phyloP scores from a whole-genome alignment of 78 protist species.

The Pigoraptor vietnamica region DNA sequence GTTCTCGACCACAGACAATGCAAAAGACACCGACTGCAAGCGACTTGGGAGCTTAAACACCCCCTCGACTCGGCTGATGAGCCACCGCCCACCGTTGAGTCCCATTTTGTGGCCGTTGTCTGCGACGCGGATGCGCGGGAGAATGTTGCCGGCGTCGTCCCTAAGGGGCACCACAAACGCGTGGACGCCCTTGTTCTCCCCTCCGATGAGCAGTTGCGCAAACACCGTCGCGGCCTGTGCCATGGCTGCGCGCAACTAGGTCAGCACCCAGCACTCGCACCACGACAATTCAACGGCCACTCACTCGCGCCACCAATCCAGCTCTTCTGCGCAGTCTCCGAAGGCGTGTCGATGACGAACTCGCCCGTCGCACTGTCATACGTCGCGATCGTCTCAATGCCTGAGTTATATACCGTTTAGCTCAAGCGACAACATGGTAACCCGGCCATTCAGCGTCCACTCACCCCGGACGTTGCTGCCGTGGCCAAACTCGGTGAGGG shows the following conservation, averaged over 20 bases:
- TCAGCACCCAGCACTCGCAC: neutral
- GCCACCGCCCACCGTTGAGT: neutral
- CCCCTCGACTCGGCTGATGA: neutral
- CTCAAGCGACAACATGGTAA: no score
- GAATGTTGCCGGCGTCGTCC: constrained; percentile 11
- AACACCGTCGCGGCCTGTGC: constrained; percentile 41
- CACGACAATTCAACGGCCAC: neutral
- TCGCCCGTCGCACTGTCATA: constrained; percentile 37
- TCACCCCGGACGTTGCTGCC: constrained; percentile 8
- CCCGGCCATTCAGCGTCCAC: no score
- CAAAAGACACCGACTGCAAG: neutral
- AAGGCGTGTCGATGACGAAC: constrained; percentile 61
- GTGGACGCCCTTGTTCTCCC: constrained; percentile 36
- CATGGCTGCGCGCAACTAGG: neutral
- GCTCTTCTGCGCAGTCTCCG: constrained; percentile 53
- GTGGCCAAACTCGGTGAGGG: constrained; percentile 49
- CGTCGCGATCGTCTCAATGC: constrained; percentile 33
- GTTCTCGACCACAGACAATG: neutral
- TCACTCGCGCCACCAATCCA: constrained; percentile 39
- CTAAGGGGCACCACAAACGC: constrained; percentile 51
- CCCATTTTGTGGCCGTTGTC: constrained; percentile 35
- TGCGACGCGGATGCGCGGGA: constrained; percentile 1
- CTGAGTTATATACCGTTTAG: no score
- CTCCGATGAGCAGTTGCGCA: constrained; percentile 28
- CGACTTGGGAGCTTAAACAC: neutral